Evolutionary conservation across 2,329 filamentous ascomycete genomes (phyloP).

Genomic region (Nigrospora sphaerica): DNA sequence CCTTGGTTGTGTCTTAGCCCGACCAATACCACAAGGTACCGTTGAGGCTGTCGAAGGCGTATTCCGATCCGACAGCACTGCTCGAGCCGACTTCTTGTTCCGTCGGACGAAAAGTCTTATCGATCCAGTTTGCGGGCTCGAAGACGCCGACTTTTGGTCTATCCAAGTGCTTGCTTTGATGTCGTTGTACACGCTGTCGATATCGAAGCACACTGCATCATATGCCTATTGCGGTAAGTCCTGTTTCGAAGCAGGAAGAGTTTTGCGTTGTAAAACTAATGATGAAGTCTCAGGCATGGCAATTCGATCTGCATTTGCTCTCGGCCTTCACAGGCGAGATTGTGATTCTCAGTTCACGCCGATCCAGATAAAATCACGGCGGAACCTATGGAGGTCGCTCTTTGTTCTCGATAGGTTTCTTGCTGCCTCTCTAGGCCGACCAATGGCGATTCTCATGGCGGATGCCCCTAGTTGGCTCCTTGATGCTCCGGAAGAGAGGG

Average conservation of each 20-base stretch:
- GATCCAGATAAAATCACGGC: constrained; percentile 38
- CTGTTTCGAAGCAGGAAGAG: background rate
- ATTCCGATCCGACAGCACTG: constrained; percentile 34
- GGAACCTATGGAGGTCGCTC: constrained; percentile 57
- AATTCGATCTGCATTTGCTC: constrained; percentile 52
- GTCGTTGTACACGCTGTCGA: constrained; percentile 56
- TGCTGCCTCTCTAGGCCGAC: constrained; percentile 54
- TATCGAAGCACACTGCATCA: constrained; percentile 56
- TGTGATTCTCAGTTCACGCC: constrained; percentile 44
- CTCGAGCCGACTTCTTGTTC: constrained; percentile 56
- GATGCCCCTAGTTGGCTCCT: constrained; percentile 50
- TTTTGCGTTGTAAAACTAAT: background rate
- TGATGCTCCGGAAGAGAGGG: constrained; percentile 6
- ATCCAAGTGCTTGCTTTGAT: constrained; percentile 58
- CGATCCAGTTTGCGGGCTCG: constrained; percentile 39
- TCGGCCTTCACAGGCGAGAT: constrained; percentile 57
- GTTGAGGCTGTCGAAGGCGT: constrained; percentile 45
- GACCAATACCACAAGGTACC: constrained; percentile 37
- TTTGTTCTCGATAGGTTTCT: constrained; percentile 60
- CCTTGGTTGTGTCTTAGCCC: constrained; percentile 53
- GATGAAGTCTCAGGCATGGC: constrained; percentile 45
- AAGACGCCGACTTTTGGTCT: constrained; percentile 58
- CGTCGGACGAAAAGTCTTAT: constrained; percentile 47
- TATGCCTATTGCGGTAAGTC: constrained; percentile 51
- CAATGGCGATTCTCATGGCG: constrained; percentile 54